Conservation (phyloP, 495 filamentous ascomycete genomes). For the Lasiosphaeria miniovina region DNA sequence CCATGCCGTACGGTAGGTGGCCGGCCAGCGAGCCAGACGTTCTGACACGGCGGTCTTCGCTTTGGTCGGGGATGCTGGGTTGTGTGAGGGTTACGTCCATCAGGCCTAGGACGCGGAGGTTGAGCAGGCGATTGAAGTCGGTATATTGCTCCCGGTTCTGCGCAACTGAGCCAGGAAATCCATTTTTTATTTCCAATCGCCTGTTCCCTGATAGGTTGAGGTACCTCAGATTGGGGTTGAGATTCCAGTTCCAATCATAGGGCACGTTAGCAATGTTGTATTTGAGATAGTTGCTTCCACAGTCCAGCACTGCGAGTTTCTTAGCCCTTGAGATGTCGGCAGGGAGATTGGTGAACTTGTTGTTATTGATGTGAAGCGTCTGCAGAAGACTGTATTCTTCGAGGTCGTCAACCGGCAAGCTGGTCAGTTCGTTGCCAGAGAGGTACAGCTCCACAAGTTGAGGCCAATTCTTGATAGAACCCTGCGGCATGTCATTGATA, state of each 20-base stretch:
- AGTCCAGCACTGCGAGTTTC: conserved; percentile 80
- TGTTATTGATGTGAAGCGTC: conserved; percentile 90
- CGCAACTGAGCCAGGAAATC: conserved; percentile 44
- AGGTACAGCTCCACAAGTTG: conserved; percentile 88
- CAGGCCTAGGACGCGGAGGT: conserved; percentile 83
- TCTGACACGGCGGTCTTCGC: conserved; percentile 89
- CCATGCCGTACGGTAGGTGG: conserved; percentile 91
- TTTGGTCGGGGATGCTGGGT: conserved; percentile 89
- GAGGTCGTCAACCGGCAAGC: conserved; percentile 88
- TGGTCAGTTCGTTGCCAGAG: conserved; percentile 91
- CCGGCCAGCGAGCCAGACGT: conserved; percentile 93
- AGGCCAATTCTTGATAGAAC: conserved; percentile 82
- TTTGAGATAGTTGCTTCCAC: conserved; percentile 93
- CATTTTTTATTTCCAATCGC: conserved; percentile 91
- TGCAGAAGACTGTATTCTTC: conserved; percentile 83
- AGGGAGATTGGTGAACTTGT: conserved; percentile 94
- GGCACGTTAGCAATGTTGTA: conserved; percentile 99
- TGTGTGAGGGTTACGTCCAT: conserved; percentile 96
- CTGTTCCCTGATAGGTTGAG: conserved; percentile 98
- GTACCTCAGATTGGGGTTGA: conserved; percentile 90
- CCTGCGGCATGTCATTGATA: conserved; percentile 84
- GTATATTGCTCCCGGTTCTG: conserved; percentile 72
- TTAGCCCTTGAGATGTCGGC: conserved; percentile 93
- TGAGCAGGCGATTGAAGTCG: conserved; percentile 82
- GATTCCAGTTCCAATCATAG: conserved; percentile 99